Base-by-base conservation (phyloP, 768 basidiomycete genomes). In the Rhodotorula kratochvilovae region DNA sequence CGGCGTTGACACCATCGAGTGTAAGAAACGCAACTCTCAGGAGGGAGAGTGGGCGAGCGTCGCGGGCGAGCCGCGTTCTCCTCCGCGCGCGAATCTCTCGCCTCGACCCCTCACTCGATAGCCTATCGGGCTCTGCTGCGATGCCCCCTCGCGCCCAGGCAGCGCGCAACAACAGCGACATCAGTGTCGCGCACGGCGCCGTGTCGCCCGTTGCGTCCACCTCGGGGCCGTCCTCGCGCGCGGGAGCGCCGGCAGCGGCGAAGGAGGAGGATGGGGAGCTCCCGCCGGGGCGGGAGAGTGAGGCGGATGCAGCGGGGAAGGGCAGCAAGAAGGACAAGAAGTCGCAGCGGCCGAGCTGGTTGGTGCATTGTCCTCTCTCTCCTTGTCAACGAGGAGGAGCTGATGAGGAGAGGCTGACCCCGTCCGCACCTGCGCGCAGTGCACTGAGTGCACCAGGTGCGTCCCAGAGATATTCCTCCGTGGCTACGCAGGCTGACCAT, bases 391-490 rank as follows among this genome's bases (percentile, higher is more conserved):
- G 3, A 2, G 65, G 29, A 17, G 13, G 27, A 23, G 45, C 19
- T 25, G 48, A 27, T 50, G 48, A 27, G 25, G 48, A 50, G 25
- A 12, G 2, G 25, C 48, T 51, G 21, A n/a, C n/a, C 46, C 42
- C 27, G 11, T 48, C 13, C 19, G 29, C 21, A 5, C 25, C 7
- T 23, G 29, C 31, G 25, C 3, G 31, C 54, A 68, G 67, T 70
- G 68, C 33, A 70, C 68, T 6, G 68, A 70, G 59, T 70, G 68
- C 42, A 70, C 68, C 12, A 39, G 68, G 68, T 64, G 46, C 21
- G 31, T 39, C 33, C 21, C 19, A 21, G 15, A 21, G 45, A 17
- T 46, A 6, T 46, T 21, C 16, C 45, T 17, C 45, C 17, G n/a
- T n/a, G n/a, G n/a, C n/a, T n/a, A n/a, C 45, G 21, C n/a, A 25